Base-by-base conservation (phyloP, 306 rosid species). In the Carpinus viminea region DNA sequence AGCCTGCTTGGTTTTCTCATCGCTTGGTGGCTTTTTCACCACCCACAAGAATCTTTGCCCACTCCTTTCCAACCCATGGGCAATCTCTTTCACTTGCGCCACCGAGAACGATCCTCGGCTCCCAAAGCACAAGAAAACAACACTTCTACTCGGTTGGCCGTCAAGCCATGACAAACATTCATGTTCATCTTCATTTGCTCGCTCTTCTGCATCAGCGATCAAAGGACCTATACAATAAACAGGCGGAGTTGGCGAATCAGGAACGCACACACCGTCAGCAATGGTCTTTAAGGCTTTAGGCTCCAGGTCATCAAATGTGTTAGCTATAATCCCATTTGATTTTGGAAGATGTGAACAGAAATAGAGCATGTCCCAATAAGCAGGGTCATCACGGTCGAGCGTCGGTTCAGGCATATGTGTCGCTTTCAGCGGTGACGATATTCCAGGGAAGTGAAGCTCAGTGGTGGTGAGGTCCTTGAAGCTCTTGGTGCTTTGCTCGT, bases 11-110 rank as follows among this genome's bases (percentile, higher is more conserved):
- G 48, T 45, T 45, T 68, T 62, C 34, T 74, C 80, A 21, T 62
- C 80, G 1, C 2, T 1, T 0, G 50, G 61, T 0, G 84, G 87
- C 20, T 71, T 43, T 43, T 59, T 77, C 41, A 83, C 59, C 50
- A 79, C 83, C 86, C 86, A 83, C 46, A 83, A 21, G 24, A 83
- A 83, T 54, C 81, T 64, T 17, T 72, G 83, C 57, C 78, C 84
- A 4, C 86, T 75, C 17, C 47, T 65, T 51, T 79, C 86, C 62
- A 83, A 53, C 28, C 81, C 84, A 5, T 15, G 9, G n/a, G 84
- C 86, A 3, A 83, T 75, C 71, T 79, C 86, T 31, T 61, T 75
- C 21, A 83, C 1, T 18, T 83, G 86, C 3, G 0, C 4, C 0
- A 0, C 62, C 16, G 83, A 21, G 34, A 83, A 83, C 4, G 78